A percentile compares a stretch with the other conserved stretches of the same genome.
These are phyloP conservation scores for Penicillium cataractarum DNA, from an alignment of 495 filamentous ascomycete genomes.

Conservation along the genomic window DNA sequence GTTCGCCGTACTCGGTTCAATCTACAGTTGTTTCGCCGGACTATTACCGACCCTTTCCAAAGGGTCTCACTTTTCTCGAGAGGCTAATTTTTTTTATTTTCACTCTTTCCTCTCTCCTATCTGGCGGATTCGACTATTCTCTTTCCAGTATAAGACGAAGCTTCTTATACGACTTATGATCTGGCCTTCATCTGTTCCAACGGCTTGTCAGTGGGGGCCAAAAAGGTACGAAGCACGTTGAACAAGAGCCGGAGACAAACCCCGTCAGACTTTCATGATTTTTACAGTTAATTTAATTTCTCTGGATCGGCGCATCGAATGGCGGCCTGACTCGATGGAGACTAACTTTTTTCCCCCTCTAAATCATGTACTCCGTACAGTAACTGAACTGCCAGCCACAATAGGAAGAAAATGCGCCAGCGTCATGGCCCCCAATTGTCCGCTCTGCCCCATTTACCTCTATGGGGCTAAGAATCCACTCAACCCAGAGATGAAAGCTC, in stretches of 20 bases:
- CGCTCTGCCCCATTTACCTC: constrained; percentile 20
- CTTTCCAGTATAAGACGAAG: background rate
- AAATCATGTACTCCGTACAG: background rate
- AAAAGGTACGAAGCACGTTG: constrained; percentile 4
- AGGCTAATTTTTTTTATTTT: background rate
- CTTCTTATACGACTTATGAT: constrained; percentile 8
- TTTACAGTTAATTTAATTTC: constrained; percentile 9
- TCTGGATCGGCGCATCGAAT: constrained; percentile 11
- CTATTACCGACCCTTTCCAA: constrained; percentile 3
- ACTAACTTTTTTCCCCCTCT: constrained; percentile 17
- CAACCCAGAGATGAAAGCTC: constrained; percentile 15
- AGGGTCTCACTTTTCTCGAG: background rate
- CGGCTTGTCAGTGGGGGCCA: constrained; percentile 32
- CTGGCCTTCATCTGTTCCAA: constrained; percentile 13
- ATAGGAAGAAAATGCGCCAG: constrained; percentile 4
- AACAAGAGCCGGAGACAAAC: constrained; percentile 12
- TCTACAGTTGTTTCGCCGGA: background rate
- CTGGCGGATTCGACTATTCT: background rate
- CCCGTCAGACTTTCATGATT: constrained; percentile 16
- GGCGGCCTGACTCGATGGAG: constrained; percentile 12
- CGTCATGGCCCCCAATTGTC: constrained; percentile 29
- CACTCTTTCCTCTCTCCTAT: background rate
- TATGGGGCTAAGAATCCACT: constrained; percentile 28
- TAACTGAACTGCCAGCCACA: constrained; percentile 9
- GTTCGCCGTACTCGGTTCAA: constrained; percentile 7